Evolutionary conservation across 2,329 filamentous ascomycete species (phyloP), one percentile per base, ranked within the genome.

Genomic region (Fusarium sp.): DNA sequence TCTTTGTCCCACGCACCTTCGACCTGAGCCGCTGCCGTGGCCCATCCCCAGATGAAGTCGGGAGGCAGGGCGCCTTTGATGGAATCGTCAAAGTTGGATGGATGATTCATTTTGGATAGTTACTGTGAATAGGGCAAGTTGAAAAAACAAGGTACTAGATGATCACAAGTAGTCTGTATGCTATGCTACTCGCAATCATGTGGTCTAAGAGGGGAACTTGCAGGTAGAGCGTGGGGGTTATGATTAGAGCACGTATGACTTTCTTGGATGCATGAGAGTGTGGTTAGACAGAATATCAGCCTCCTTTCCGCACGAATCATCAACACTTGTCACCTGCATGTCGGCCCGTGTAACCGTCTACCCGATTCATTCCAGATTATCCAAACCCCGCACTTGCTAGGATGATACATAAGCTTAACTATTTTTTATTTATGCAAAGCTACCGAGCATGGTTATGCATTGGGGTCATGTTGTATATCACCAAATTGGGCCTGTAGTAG

Each of bases 1-100:
- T 79, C 77, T 38, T 70, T 69, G 52, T 79, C 59, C 77, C 76
- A 79, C 0, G 77, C 77, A 7, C 78, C 78, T 67, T 80, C 78
- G 4, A 79, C 72, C 25, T 79, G 77, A 6, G 75, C 69, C 0
- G 78, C 76, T 2, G 77, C 76, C 0, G 77, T 79, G 15, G 77
- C 77, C 52, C 73, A 79, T 24, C 77, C 77, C 75, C 75, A 79
- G 22, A 39, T 12, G n/a, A 64, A 64, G 42, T 59, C 61, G 22
- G 39, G 19, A 39, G 58, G 54, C 0, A 64, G 13, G 10, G 53
- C 44, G 5, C 53, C 58, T 41, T 40, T 62, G 32, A 64, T 39
- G 11, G 46, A 50, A 1, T 57, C 53, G 22, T 62, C 58, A 40
- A 64, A 62, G 5, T 54, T 32, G 7, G 32, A 12, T 11, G 53